Conservation (phyloP, 306 rosid species). For the Malus fusca region DNA sequence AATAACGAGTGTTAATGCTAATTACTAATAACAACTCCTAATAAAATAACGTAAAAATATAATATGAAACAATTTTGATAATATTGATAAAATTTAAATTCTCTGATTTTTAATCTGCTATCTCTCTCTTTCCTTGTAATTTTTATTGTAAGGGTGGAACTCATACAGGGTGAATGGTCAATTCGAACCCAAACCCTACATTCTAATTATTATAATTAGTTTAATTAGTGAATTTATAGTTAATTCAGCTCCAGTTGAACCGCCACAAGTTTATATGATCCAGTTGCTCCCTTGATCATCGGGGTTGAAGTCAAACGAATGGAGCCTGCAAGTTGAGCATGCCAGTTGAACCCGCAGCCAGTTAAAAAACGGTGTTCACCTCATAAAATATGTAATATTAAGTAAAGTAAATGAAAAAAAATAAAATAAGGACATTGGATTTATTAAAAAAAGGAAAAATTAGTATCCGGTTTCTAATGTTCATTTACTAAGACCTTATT, state of each 20-base stretch:
- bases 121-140: background rate
- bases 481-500: no score
- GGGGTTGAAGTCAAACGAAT: background rate
- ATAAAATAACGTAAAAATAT: no score
- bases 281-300: background rate
- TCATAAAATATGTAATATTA: no score
- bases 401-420: no score
- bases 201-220: background rate
- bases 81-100: no score
- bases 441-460: no score
- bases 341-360: background rate
- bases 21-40: background rate
- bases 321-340: background rate
- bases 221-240: background rate
- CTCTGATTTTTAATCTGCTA: background rate
- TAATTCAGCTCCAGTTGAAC: background rate
- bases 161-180: background rate
- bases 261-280: background rate
- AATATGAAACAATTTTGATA: background rate
- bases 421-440: no score
- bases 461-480: no score
- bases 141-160: background rate
- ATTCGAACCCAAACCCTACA: background rate
- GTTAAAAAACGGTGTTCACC: background rate
- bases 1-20: no score